Evolutionary conservation across 202 grass and related monocot species (phyloP), one percentile per base, ranked within the genome.

Genomic region (Eragrostis tef): DNA sequence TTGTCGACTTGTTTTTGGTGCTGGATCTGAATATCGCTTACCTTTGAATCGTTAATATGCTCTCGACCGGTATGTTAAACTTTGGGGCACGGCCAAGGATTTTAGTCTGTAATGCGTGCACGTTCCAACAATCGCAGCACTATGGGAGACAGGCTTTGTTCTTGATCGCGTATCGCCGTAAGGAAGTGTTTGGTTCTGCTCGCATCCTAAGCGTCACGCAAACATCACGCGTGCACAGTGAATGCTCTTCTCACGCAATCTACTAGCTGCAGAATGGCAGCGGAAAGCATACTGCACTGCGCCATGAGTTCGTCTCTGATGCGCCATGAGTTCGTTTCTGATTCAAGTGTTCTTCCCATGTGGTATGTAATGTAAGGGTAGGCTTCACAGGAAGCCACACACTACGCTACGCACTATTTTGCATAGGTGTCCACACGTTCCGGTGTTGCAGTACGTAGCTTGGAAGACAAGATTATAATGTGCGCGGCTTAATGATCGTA

Each of bases 381-480:
- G 54, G n/a, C 34, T 22, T 57, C 54, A 22, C n/a, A 57, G 7
- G 20, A 39, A 39, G 34, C 34, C 39, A 12, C 36, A 12, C 58
- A 17, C 16, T 56, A n/a, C 25, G 14, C 12, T 25, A 58, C 1
- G 56, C 69, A 70, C 24, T 57, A 7, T 50, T 50, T 72, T 21
- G 57, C 34, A 36, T 67, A 41, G 1, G 66, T 60, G 50, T 29
- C 42, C n/a, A 6, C 70, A 41, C 36, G 12, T 34, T 19, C 61
- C 9, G 0, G 29, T 63, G 17, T 8, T 27, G 60, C 2, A 41
- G 60, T 67, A 41, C 78, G 82, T 89, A 51, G 17, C 87, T 86
- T 86, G 29, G 43, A 89, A 89, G 79, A 82, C 51, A 89, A 82
- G 83, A 49, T 58, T 25, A 51, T 6, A 85, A 58, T 43, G 71